Evolutionary conservation across 2,329 filamentous ascomycete species (phyloP).

Genomic region (Hirsutella minnesotensis): DNA sequence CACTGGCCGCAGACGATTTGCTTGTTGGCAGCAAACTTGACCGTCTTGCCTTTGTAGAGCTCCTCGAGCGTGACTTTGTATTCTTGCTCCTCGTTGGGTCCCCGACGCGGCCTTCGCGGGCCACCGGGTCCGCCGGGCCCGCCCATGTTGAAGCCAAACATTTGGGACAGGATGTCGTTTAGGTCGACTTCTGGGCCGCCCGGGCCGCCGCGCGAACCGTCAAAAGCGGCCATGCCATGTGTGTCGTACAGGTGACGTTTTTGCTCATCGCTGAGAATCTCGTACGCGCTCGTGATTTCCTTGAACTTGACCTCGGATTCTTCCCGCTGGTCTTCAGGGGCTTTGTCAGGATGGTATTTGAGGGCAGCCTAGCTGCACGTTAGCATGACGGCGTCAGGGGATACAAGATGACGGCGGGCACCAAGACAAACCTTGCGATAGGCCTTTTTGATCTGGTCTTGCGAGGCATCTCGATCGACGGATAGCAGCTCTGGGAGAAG

Average conservation of each 20-base stretch:
- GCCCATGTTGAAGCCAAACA: slow-evolving; percentile 71
- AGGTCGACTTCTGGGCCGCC: slow-evolving; percentile 67
- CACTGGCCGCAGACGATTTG: slow-evolving; percentile 80
- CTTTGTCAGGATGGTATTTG: slow-evolving; percentile 90
- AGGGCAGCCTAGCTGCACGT: slow-evolving; percentile 56
- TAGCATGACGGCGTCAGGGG: slow-evolving; percentile 3
- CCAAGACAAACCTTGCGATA: slow-evolving; percentile 73
- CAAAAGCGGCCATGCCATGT: slow-evolving; percentile 93
- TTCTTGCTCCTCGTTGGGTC: slow-evolving; percentile 75
- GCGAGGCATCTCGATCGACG: slow-evolving; percentile 58
- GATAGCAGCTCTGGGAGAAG: slow-evolving; percentile 58
- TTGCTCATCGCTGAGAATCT: slow-evolving; percentile 92
- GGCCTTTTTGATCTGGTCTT: slow-evolving; percentile 84
- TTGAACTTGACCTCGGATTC: slow-evolving; percentile 91
- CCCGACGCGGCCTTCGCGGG: slow-evolving; percentile 53
- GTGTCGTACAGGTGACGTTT: slow-evolving; percentile 86
- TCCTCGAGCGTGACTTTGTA: slow-evolving; percentile 90
- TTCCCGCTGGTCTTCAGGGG: slow-evolving; percentile 70
- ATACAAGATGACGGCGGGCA: slow-evolving; percentile 2
- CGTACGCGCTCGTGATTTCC: slow-evolving; percentile 83
- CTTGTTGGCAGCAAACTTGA: slow-evolving; percentile 92
- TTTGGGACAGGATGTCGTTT: slow-evolving; percentile 85
- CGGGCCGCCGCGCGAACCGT: slow-evolving; percentile 56
- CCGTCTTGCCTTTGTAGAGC: slow-evolving; percentile 96
- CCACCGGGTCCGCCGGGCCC: slow-evolving; percentile 40